These are phyloP conservation scores for Clarireedia paspali DNA, from an alignment of 2,329 filamentous ascomycete genomes.

Conservation along the genomic window DNA sequence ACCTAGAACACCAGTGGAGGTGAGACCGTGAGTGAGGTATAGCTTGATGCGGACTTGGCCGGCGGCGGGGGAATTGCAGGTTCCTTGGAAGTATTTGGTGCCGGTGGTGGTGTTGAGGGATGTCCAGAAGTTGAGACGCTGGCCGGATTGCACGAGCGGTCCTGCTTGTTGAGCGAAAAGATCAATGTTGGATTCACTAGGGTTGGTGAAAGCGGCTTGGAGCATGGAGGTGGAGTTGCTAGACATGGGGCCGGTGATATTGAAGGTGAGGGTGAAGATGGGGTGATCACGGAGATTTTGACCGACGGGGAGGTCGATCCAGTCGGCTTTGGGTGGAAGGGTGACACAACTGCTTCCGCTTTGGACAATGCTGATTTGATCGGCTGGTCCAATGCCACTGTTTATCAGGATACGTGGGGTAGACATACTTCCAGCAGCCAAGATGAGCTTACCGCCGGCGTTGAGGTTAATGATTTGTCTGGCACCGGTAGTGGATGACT, in stretches of 20 bases:
- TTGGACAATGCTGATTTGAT: slow-evolving; percentile 32
- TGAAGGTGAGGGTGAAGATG: slow-evolving; percentile 33
- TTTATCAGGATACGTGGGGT: slow-evolving; percentile 26
- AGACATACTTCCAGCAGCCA: slow-evolving; percentile 19
- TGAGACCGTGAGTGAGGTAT: slow-evolving; percentile 43
- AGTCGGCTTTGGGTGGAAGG: slow-evolving; percentile 39
- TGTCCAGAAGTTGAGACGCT: slow-evolving; percentile 7
- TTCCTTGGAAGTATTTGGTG: slow-evolving; percentile 8
- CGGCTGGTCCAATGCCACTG: slow-evolving; percentile 24
- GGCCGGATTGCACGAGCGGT: slow-evolving; percentile 2
- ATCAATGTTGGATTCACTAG: slow-evolving; percentile 34
- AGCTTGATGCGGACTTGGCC: slow-evolving; percentile 40
- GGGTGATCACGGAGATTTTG: slow-evolving; percentile 50
- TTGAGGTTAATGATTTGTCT: slow-evolving; percentile 28
- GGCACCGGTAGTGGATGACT: slow-evolving; percentile 25
- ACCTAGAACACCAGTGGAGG: slow-evolving; percentile 38
- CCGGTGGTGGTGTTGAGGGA: slow-evolving; percentile 4
- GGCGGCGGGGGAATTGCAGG: background rate
- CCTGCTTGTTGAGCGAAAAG: background rate
- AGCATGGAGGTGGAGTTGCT: background rate
- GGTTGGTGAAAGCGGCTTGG: slow-evolving; percentile 34
- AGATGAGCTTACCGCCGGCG: slow-evolving; percentile 19
- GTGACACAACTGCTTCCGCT: slow-evolving; percentile 22
- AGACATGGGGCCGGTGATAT: slow-evolving; percentile 10
- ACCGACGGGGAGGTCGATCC: slow-evolving; percentile 53